phyloP scores from a whole-genome alignment of 495 filamentous ascomycete genomes.

The Xylaria bambusicola region DNA sequence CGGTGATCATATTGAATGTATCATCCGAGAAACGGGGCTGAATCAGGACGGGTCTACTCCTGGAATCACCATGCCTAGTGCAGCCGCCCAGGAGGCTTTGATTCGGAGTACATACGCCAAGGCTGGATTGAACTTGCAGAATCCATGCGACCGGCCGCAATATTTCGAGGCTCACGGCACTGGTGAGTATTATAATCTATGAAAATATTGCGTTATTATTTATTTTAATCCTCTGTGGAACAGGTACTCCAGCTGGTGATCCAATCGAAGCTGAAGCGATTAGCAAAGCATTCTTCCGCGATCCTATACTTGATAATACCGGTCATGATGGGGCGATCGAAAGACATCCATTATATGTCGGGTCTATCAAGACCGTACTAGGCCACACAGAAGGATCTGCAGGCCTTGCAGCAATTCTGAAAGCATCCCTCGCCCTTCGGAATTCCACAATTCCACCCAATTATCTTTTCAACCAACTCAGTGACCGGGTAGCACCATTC shows the following conservation, averaged over 20 bases:
- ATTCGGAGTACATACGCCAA: constrained; percentile 49
- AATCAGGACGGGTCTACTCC: constrained; percentile 57
- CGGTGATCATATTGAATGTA: constrained; percentile 55
- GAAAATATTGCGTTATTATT: too few relatives aligned
- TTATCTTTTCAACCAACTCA: constrained; percentile 54
- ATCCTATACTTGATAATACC: background rate
- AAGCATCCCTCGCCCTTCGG: constrained; percentile 56
- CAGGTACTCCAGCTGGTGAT: constrained; percentile 33
- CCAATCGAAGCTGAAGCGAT: constrained; percentile 42
- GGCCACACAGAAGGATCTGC: constrained; percentile 56
- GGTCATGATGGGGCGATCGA: too few relatives aligned
- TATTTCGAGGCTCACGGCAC: constrained; percentile 43
- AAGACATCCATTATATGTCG: constrained; percentile 38
- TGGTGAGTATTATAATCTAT: too few relatives aligned
- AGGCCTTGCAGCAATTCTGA: constrained; percentile 60
- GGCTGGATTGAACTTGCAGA: constrained; percentile 44
- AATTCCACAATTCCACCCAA: constrained; percentile 58
- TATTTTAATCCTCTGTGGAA: too few relatives aligned
- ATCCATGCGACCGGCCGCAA: constrained; percentile 24
- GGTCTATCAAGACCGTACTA: constrained; percentile 59
- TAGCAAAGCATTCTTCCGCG: background rate
- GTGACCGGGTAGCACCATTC: constrained; percentile 46
- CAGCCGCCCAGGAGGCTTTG: constrained; percentile 50
- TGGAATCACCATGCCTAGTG: constrained; percentile 48
- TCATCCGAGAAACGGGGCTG: constrained; percentile 57